These are phyloP conservation scores for Bipolaris gigantea DNA, from an alignment of 2,329 filamentous ascomycete species.

Conservation along the genomic window DNA sequence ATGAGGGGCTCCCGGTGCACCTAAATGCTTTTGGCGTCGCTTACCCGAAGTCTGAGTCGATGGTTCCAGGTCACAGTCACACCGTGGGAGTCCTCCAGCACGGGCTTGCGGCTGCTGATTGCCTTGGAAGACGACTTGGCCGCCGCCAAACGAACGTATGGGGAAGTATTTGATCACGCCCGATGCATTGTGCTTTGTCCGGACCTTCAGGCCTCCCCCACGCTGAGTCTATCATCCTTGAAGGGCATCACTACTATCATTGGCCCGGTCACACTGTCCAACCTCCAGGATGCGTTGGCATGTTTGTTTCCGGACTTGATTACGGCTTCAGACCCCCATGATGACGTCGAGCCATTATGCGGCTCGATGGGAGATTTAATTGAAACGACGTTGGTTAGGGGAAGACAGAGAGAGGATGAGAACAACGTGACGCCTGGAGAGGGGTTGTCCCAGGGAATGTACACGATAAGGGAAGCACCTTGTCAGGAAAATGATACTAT, in stretches of 20 bases:
- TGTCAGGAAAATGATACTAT: neutral
- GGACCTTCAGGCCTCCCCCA: neutral
- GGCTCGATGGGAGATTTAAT: neutral
- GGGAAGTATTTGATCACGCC: neutral
- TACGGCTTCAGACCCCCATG: neutral
- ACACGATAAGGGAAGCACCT: neutral
- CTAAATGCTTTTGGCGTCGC: neutral
- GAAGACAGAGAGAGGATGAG: neutral
- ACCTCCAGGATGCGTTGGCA: conserved; percentile 1
- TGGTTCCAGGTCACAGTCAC: conserved; percentile 2
- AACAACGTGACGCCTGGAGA: neutral
- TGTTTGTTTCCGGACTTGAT: conserved; percentile 1
- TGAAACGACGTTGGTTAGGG: neutral
- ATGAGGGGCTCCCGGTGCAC: neutral
- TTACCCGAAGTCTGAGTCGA: conserved; percentile 1
- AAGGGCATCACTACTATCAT: neutral
- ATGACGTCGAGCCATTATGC: neutral
- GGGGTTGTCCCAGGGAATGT: neutral
- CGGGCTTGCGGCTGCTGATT: neutral
- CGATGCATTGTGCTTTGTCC: conserved; percentile 6
- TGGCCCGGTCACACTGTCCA: conserved; percentile 6
- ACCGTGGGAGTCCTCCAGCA: conserved; percentile 2
- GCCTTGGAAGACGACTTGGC: conserved; percentile 3
- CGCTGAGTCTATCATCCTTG: neutral
- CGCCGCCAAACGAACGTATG: neutral